Evolutionary conservation across 306 rosid species (phyloP), one percentile per base, ranked within the genome.

Genomic region (Rubus idaeus): DNA sequence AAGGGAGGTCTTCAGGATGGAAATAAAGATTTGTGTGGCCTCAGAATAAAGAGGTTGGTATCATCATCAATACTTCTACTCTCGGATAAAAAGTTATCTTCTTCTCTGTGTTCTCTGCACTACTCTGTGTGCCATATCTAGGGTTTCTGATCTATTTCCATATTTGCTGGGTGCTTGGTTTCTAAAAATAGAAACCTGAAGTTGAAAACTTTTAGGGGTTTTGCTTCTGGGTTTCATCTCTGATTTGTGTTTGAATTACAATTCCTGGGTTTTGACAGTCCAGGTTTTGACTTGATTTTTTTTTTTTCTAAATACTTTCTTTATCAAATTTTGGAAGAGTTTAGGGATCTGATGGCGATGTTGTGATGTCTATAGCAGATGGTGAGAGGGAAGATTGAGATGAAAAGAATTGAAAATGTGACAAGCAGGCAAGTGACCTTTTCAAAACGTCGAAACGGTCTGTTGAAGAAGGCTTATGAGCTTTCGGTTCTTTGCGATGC

Each of bases 401-500:
- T 90, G 89, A 87, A 83, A 75, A 65, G 71, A 68, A 90, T 90
- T 6, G 96, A 90, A 76, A 81, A 90, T 53, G 79, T 81, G 8
- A 77, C 83, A 3, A 90, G 71, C 74, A 78, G 96, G 51, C 92
- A 88, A 75, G 96, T 87, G 72, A 87, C 94, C 0, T 89, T 91
- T 71, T 81, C 92, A 4, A 89, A 91, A 84, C 84, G 94, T 12
- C 40, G 88, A 82, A 82, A 40, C 30, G 96, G 96, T 62, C 77
- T 87, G 53, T 61, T 90, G 62, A 90, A 88, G 88, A 90, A 90
- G 50, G 96, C 96, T 17, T 69, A 57, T 52, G 96, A 91, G 81
- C 88, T 91, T 55, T 89, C 92, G 0, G 88, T 91, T 35, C 93
- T 91, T 0, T 89, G 93, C 78, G 93, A 91, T 11, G 91, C 90